Evolutionary conservation across 1,139 yeast genomes (phyloP).

Genomic region (Candida gigantensis): DNA sequence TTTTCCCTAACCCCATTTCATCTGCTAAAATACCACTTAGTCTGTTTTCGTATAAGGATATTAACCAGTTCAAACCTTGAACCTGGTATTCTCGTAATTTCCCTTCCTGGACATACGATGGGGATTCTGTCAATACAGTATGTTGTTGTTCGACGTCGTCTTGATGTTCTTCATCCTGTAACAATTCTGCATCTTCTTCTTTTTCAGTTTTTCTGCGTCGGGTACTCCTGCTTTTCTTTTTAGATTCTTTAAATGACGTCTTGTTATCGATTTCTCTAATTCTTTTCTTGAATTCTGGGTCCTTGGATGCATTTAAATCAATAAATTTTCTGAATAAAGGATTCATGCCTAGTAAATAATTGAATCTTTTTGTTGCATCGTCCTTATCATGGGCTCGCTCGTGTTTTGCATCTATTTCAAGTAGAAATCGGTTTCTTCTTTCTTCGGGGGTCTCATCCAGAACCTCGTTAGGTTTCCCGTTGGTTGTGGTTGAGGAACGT

Average conservation of each 20-base stretch:
- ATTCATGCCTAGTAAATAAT: slow-evolving; percentile 78
- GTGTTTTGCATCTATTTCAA: slow-evolving; percentile 51
- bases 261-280: slow-evolving; percentile 47
- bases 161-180: slow-evolving; percentile 69
- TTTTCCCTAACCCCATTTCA: slow-evolving; percentile 54
- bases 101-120: slow-evolving; percentile 66
- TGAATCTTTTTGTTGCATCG: slow-evolving; percentile 79
- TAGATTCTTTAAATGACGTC: slow-evolving; percentile 23
- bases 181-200: slow-evolving; percentile 88
- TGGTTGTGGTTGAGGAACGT: slow-evolving; percentile 4
- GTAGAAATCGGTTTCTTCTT: slow-evolving; percentile 48
- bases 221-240: slow-evolving; percentile 14
- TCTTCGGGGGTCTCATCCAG: slow-evolving; percentile 32
- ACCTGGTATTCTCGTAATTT: slow-evolving; percentile 73
- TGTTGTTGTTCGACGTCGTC: slow-evolving; percentile 50
- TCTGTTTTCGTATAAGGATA: slow-evolving; percentile 44
- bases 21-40: slow-evolving; percentile 50
- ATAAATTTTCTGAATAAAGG: slow-evolving; percentile 88
- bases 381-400: slow-evolving; percentile 60
- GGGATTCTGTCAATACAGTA: slow-evolving; percentile 77
- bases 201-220: slow-evolving; percentile 73
- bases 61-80: slow-evolving; percentile 51
- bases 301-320: slow-evolving; percentile 76
- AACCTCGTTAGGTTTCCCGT: neutral
- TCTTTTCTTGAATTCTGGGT: slow-evolving; percentile 58